Conservation (phyloP, 2,329 filamentous ascomycete genomes). For the Scytalidium sp. region DNA sequence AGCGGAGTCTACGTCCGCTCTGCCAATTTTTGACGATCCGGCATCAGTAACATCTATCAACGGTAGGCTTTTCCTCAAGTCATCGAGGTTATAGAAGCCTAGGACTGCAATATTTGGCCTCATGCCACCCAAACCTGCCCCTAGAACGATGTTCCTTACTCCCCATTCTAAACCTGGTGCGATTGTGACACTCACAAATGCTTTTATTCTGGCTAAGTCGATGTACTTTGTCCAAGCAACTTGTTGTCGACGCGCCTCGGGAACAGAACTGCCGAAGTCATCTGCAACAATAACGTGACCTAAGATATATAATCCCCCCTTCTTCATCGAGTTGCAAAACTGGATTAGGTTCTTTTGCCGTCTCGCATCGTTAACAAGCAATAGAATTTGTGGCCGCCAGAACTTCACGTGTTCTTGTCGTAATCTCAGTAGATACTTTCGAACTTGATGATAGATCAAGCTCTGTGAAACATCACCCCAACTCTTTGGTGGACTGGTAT, state of each 20-base stretch:
- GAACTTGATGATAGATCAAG: constrained; percentile 82
- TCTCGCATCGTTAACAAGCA: constrained; percentile 81
- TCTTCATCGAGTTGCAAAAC: constrained; percentile 90
- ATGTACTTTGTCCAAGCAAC: constrained; percentile 83
- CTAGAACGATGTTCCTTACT: constrained; percentile 75
- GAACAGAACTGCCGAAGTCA: constrained; percentile 74
- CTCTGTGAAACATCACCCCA: constrained; percentile 92
- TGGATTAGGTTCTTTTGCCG: constrained; percentile 80
- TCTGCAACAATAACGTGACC: constrained; percentile 85
- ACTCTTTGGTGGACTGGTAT: constrained; percentile 77
- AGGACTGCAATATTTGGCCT: constrained; percentile 82
- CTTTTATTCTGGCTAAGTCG: constrained; percentile 82
- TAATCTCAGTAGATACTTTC: constrained; percentile 81
- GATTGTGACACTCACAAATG: constrained; percentile 83
- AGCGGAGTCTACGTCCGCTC: neutral
- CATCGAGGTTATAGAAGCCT: constrained; percentile 77
- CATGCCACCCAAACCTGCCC: constrained; percentile 83
- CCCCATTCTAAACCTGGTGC: constrained; percentile 84
- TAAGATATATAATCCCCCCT: constrained; percentile 76
- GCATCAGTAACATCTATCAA: constrained; percentile 53
- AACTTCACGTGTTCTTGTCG: constrained; percentile 90
- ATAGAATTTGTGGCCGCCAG: constrained; percentile 83
- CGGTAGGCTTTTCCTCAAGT: constrained; percentile 60
- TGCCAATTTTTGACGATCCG: constrained; percentile 25
- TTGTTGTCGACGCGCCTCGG: constrained; percentile 79